phyloP scores from a whole-genome alignment of 2,329 filamentous ascomycete species.

The Microcyclosporella mali region DNA sequence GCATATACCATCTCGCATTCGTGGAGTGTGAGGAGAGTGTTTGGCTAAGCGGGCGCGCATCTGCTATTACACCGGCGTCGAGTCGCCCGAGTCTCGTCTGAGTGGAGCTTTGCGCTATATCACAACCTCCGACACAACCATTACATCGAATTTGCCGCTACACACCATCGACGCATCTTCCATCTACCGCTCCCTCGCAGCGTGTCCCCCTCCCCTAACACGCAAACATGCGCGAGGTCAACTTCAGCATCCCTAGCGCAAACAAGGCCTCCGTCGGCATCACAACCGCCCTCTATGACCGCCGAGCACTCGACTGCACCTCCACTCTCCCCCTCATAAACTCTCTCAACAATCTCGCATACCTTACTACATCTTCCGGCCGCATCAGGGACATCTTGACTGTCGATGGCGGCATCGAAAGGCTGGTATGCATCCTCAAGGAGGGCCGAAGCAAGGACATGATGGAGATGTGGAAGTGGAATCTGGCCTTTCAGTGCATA shows the following conservation, averaged over 20 bases:
- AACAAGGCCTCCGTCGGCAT: slow-evolving; percentile 99
- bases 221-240: slow-evolving; percentile 92
- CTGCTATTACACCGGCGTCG: slow-evolving; percentile 2
- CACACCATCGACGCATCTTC: slow-evolving; percentile 1
- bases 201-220: slow-evolving; percentile 11
- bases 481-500: slow-evolving; percentile 95
- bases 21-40: slow-evolving; percentile 1
- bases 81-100: neutral
- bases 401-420: slow-evolving; percentile 95
- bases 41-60: neutral
- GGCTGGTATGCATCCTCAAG: slow-evolving; percentile 94
- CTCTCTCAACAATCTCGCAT: slow-evolving; percentile 96
- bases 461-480: slow-evolving; percentile 99
- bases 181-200: neutral
- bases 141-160: slow-evolving; percentile 1
- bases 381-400: slow-evolving; percentile 96
- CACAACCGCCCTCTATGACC: slow-evolving; percentile 95
- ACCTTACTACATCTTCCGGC: slow-evolving; percentile 94
- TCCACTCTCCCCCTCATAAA: slow-evolving; percentile 97
- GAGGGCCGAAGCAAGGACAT: slow-evolving; percentile 94
- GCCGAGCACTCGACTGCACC: slow-evolving; percentile 93
- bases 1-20: slow-evolving; percentile 1
- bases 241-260: slow-evolving; percentile 98
- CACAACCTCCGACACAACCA: neutral
- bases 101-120: neutral